These are phyloP conservation scores for Eucalyptus erythrocorys DNA, from an alignment of 345 rosid genomes.

Conservation along the genomic window DNA sequence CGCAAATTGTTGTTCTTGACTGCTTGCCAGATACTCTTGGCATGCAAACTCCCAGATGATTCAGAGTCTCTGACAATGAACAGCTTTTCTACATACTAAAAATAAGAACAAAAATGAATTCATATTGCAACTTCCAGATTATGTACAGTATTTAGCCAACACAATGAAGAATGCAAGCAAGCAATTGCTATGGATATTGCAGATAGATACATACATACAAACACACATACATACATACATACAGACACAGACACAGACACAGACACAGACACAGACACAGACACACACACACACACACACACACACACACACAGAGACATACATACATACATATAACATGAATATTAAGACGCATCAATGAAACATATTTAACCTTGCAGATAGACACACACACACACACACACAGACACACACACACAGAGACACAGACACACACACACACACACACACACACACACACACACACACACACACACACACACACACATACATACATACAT, in stretches of 20 bases:
- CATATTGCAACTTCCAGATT: not conserved
- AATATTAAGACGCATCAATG: not conserved
- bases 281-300: too few species aligned
- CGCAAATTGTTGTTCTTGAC: slow-evolving; percentile 46
- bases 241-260: too few species aligned
- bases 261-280: too few species aligned
- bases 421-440: too few species aligned
- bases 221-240: not conserved
- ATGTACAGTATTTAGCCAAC: not conserved
- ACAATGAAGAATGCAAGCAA: not conserved
- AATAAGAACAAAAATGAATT: not conserved
- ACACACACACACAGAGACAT: too few species aligned
- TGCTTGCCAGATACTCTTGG: slow-evolving; percentile 56
- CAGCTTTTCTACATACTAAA: slow-evolving; percentile 64
- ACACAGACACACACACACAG: not conserved
- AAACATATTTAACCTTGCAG: too few species aligned
- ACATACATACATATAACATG: not conserved
- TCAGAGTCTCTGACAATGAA: slow-evolving; percentile 30
- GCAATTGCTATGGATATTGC: not conserved
- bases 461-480: too few species aligned
- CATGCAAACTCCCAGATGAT: slow-evolving; percentile 4
- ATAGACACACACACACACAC: too few species aligned
- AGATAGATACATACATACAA: too few species aligned
- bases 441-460: too few species aligned
- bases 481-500: too few species aligned